A percentile compares a stretch with the other conserved stretches of the same genome.
phyloP scores from a whole-genome alignment of 140 eudicot genomes.

The Bidens hawaiensis region DNA sequence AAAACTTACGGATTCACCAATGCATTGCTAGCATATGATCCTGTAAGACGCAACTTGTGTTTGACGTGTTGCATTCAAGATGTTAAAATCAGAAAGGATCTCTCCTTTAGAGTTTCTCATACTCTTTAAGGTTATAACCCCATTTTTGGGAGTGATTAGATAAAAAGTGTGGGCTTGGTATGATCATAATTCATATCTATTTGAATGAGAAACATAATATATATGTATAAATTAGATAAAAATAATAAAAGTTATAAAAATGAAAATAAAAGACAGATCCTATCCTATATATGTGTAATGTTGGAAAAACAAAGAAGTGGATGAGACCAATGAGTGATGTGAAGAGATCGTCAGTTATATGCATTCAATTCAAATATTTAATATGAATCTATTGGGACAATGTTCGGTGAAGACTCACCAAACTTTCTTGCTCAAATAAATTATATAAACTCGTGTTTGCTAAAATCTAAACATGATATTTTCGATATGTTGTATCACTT shows the following conservation, averaged over 20 bases:
- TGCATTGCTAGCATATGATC: not conserved
- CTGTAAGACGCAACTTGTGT: too few species aligned
- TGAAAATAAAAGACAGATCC: not conserved
- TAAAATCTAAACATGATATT: too few species aligned
- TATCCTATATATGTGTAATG: constrained; percentile 1
- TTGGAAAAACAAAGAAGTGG: not conserved
- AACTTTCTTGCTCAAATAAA: constrained; percentile 27
- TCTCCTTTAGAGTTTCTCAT: too few species aligned
- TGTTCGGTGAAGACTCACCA: constrained; percentile 32
- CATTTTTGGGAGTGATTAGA: too few species aligned
- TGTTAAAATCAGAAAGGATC: too few species aligned
- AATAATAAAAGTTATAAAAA: not conserved
- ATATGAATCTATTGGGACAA: not conserved
- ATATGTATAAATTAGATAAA: too few species aligned
- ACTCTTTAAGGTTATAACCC: too few species aligned
- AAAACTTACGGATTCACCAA: not conserved
- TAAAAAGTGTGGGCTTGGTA: too few species aligned
- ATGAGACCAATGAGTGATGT: constrained; percentile 2
- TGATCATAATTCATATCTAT: not conserved
- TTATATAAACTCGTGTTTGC: too few species aligned
- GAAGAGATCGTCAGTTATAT: constrained; percentile 2
- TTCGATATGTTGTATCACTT: too few species aligned
- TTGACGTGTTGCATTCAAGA: too few species aligned
- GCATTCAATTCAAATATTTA: constrained; percentile 15
- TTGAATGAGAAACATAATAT: not conserved